These are phyloP conservation scores for Fonsecaea multimorphosa DNA, from an alignment of 2,329 filamentous ascomycete genomes.

Conservation along the genomic window DNA sequence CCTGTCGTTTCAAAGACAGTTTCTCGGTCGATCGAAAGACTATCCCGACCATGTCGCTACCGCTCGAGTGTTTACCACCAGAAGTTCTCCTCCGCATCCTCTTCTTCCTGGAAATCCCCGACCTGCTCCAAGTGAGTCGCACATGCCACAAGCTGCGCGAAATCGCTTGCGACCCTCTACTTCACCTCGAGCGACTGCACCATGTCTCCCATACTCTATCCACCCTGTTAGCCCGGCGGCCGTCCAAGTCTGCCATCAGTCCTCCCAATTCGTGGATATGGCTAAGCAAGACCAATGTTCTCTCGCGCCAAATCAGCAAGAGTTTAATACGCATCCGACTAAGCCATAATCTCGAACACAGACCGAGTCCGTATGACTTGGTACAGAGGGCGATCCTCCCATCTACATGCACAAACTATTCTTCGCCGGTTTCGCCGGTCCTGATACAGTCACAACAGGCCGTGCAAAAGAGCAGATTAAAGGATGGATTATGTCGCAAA, in stretches of 20 bases:
- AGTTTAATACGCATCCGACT: conserved; percentile 70
- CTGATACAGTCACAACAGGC: conserved; percentile 38
- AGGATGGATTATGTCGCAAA: conserved; percentile 37
- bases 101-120: conserved; percentile 54
- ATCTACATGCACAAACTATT: conserved; percentile 59
- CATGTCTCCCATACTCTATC: conserved; percentile 62
- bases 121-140: conserved; percentile 52
- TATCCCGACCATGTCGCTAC: conserved; percentile 14
- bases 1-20: not conserved
- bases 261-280: conserved; percentile 71
- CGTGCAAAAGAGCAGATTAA: conserved; percentile 32
- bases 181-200: conserved; percentile 68
- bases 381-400: conserved; percentile 70
- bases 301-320: conserved; percentile 67
- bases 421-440: conserved; percentile 35
- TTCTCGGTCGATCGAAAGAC: not conserved
- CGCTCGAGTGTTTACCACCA: conserved; percentile 44
- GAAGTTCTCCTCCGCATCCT: conserved; percentile 56
- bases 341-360: conserved; percentile 64
- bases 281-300: conserved; percentile 68
- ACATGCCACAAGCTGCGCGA: conserved; percentile 66
- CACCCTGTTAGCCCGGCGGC: conserved; percentile 62
- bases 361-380: conserved; percentile 66
- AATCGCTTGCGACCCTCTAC: conserved; percentile 68
- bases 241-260: conserved; percentile 65